Evolutionary conservation across 2,329 filamentous ascomycete species (phyloP).

Genomic region (Aspergillus jensenii): DNA sequence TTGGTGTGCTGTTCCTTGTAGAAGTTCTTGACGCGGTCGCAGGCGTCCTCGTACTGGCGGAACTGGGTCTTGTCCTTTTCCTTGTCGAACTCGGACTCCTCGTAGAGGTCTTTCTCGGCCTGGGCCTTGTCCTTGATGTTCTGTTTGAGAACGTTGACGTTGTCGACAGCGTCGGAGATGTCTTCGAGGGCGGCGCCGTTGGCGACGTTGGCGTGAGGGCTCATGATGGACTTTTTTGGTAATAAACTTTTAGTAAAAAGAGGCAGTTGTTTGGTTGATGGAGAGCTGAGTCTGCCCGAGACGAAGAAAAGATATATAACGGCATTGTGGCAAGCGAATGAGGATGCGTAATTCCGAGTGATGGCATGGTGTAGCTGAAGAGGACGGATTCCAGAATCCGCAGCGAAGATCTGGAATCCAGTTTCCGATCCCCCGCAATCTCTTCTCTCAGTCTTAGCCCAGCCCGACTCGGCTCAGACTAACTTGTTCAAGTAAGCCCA

Average conservation of each 20-base stretch:
- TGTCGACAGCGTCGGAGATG: conserved; percentile 59
- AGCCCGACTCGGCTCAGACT: background rate
- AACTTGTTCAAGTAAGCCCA: background rate
- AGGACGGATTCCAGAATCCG: conserved; percentile 35
- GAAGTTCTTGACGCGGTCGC: conserved; percentile 82
- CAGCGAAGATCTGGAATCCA: conserved; percentile 19
- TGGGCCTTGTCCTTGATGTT: conserved; percentile 47
- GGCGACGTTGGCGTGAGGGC: conserved; percentile 48
- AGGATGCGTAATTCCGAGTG: background rate
- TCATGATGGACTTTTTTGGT: conserved; percentile 19
- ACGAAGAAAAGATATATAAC: background rate
- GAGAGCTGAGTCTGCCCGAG: background rate
- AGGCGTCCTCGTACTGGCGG: conserved; percentile 79
- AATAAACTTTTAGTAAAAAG: background rate
- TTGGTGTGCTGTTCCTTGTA: conserved; percentile 71
- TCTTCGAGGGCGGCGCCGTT: conserved; percentile 59
- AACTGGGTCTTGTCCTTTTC: conserved; percentile 78
- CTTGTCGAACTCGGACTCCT: conserved; percentile 66
- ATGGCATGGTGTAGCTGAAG: background rate
- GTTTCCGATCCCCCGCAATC: conserved; percentile 23
- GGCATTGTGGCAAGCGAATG: conserved; percentile 1
- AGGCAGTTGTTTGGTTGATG: background rate
- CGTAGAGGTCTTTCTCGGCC: conserved; percentile 43
- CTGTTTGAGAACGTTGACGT: conserved; percentile 61
- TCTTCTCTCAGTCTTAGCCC: background rate